Base-by-base conservation (phyloP, 2,329 filamentous ascomycete species). In the Monosporascus sp. region DNA sequence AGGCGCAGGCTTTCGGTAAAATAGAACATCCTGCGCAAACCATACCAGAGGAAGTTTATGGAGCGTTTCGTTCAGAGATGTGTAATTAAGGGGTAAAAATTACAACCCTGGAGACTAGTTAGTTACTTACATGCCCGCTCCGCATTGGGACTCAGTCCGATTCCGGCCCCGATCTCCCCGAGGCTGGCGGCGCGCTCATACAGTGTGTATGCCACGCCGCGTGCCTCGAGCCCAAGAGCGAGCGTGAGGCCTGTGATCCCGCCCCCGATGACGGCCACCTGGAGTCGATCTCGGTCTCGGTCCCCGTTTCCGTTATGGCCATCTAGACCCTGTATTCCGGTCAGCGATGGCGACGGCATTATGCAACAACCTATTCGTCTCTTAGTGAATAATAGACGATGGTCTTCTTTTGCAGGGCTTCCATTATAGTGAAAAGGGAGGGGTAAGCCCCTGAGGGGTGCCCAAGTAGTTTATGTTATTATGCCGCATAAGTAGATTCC, bases 241-340 rank as follows among this genome's bases (percentile, higher is more conserved):
- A 73, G 63, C 6, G 65, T 68, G 1, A 72, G 56, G 11, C 71
- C 72, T 53, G 65, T 75, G 56, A 64, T 77, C 63, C 62, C 76
- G 59, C 61, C 74, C 62, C 63, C 78, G 22, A 74, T 61, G 37
- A 74, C 68, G 53, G 71, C 71, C 46, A 73, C 52, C 48, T 67
- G 22, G 17, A 46, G 24, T 20, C 19, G 20, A 22, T 49, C n/a
- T 26, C 40, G 5, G 52, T 38, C 37, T 52, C 48, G 1, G 49
- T 49, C 5, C 46, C 46, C 3, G 9, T 14, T 14, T 52, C 35
- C 3, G 52, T 37, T 56, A 57, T 59, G n/a, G 19, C 48, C 22
- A 46, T 37, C 14, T 19, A 46, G 22, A 6, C 16, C 47, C 16
- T 27, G 16, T 20, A 37, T n/a, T 37, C 40, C 37, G 48, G n/a